These are phyloP conservation scores for Brassica hybrid DNA, from an alignment of 441 rosid genomes.

Conservation along the genomic window DNA sequence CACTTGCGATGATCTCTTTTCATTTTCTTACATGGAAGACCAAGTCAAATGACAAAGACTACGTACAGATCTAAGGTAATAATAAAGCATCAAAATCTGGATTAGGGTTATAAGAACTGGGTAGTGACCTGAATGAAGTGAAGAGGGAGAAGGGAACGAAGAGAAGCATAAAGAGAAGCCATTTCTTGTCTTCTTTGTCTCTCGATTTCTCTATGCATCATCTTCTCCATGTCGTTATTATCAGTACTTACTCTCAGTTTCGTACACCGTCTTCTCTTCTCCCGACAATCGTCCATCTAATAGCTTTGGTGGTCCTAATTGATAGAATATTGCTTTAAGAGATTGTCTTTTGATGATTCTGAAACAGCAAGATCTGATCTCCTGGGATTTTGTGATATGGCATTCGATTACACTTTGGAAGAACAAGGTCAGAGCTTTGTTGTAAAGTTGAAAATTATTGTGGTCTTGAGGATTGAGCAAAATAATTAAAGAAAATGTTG, in stretches of 20 bases:
- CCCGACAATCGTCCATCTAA: conserved; percentile 36
- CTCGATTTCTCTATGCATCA: conserved; percentile 69
- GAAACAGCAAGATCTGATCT: conserved; percentile 53
- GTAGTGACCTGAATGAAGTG: conserved; percentile 63
- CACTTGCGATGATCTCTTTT: conserved; percentile 2
- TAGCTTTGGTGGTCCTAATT: conserved; percentile 15
- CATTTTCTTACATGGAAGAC: not conserved
- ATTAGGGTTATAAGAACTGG: conserved; percentile 29
- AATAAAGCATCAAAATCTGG: conserved; percentile 5
- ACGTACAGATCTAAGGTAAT: conserved; percentile 15
- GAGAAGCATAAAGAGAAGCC: conserved; percentile 63
- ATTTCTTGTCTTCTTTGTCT: conserved; percentile 77
- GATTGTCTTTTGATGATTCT: conserved; percentile 19
- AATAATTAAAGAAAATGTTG: conserved; percentile 14
- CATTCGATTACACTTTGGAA: conserved; percentile 39
- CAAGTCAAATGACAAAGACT: conserved; percentile 11
- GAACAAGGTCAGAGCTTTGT: conserved; percentile 68
- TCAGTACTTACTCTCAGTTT: conserved; percentile 22
- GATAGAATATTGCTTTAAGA: not conserved
- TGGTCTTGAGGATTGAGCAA: conserved; percentile 22
- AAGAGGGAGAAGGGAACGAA: conserved; percentile 76
- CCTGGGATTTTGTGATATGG: conserved; percentile 47
- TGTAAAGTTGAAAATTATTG: conserved; percentile 67
- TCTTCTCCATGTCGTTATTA: conserved; percentile 50
- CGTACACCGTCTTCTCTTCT: conserved; percentile 35